These are phyloP conservation scores for Penicillium atrosanguineum DNA, from an alignment of 495 filamentous ascomycete genomes.

Conservation along the genomic window DNA sequence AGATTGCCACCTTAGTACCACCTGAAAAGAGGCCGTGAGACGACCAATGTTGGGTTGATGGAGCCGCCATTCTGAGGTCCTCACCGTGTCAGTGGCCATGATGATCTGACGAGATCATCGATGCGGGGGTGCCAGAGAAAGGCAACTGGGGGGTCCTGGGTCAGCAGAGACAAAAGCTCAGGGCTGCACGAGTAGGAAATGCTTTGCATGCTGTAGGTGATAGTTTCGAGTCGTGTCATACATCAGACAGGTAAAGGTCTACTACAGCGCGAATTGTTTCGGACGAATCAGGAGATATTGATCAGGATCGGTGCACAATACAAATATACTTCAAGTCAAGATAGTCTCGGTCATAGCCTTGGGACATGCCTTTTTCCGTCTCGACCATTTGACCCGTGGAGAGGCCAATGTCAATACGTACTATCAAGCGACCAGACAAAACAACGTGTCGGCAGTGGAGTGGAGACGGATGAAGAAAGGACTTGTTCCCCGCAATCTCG, in stretches of 20 bases:
- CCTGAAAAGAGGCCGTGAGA: slow-evolving; percentile 15
- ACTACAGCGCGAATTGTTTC: not conserved
- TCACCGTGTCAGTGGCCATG: not conserved
- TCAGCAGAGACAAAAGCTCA: slow-evolving; percentile 2
- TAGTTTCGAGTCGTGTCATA: slow-evolving; percentile 17
- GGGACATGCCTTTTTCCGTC: not conserved
- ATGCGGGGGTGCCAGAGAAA: not conserved
- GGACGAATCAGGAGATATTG: slow-evolving; percentile 1
- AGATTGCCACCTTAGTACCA: slow-evolving; percentile 20
- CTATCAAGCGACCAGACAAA: slow-evolving; percentile 1
- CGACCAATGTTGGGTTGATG: slow-evolving; percentile 3
- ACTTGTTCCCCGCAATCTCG: slow-evolving; percentile 5
- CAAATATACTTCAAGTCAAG: not conserved
- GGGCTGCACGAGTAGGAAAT: slow-evolving; percentile 18
- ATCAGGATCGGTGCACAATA: not conserved
- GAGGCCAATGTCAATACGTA: not conserved
- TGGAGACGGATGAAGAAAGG: not conserved
- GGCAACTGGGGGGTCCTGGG: not conserved
- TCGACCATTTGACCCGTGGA: not conserved
- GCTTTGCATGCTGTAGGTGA: slow-evolving; percentile 21
- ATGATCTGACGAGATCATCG: slow-evolving; percentile 7
- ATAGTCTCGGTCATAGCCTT: not conserved
- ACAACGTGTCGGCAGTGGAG: slow-evolving; percentile 1
- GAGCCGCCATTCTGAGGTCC: not conserved
- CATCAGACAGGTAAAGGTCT: slow-evolving; percentile 13